These are phyloP conservation scores for Lentithecium fluviatile DNA, from an alignment of 495 filamentous ascomycete species.

Conservation along the genomic window DNA sequence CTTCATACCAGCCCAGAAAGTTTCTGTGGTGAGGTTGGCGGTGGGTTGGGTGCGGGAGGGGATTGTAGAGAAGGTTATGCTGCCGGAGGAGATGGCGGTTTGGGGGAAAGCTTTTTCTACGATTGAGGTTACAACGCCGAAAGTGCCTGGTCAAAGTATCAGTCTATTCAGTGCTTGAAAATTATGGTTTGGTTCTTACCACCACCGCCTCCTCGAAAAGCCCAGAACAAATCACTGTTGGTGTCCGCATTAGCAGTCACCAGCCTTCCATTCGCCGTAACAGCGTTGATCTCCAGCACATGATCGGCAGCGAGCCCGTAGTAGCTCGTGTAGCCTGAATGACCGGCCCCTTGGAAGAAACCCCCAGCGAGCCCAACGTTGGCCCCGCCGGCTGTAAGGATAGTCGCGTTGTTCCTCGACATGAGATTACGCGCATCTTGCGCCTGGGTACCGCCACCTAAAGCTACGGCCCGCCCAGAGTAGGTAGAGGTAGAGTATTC, in stretches of 20 bases:
- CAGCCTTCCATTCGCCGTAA: conserved; percentile 22
- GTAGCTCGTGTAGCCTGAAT: conserved; percentile 20
- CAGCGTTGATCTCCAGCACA: conserved; percentile 14
- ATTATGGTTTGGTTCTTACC: conserved; percentile 12
- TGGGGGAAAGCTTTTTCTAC: conserved; percentile 19
- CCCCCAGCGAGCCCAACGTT: conserved; percentile 27
- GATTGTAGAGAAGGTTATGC: conserved; percentile 16
- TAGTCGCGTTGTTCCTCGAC: conserved; percentile 8
- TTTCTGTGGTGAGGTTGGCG: conserved; percentile 7
- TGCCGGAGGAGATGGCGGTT: neutral
- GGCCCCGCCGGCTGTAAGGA: conserved; percentile 18
- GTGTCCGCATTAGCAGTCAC: conserved; percentile 11
- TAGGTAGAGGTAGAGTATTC: conserved; percentile 28
- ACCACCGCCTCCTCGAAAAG: conserved; percentile 28
- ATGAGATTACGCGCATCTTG: conserved; percentile 3
- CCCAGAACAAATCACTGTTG: conserved; percentile 30
- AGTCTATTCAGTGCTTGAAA: neutral
- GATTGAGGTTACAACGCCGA: conserved; percentile 26
- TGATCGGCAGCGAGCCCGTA: conserved; percentile 30
- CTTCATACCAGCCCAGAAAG: conserved; percentile 26
- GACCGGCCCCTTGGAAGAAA: conserved; percentile 27
- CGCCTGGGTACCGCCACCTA: conserved; percentile 16
- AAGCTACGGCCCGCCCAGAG: conserved; percentile 17
- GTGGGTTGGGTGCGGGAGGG: neutral
- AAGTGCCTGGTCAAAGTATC: conserved; percentile 13